Evolutionary conservation across 768 basidiomycete species (phyloP).

Genomic region (Phaffia australis): DNA sequence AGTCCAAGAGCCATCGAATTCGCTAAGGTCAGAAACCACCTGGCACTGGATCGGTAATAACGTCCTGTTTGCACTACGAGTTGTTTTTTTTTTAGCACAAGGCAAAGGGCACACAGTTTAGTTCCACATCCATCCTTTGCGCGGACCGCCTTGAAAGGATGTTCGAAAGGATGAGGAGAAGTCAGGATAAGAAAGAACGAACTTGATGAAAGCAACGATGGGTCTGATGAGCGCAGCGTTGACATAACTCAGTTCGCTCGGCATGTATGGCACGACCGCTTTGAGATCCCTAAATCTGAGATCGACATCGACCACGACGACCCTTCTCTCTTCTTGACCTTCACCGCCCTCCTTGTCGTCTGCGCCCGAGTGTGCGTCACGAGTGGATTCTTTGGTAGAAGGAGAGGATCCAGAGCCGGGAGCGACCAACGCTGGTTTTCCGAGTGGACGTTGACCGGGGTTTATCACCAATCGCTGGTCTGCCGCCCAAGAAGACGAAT

Average conservation of each 20-base stretch:
- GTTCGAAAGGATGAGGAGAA: neutral
- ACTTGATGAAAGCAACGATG: conserved; percentile 99
- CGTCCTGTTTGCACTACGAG: conserved; percentile 72
- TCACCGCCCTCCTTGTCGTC: conserved; percentile 31
- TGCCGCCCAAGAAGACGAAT: conserved; percentile 4
- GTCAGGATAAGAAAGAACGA: conserved; percentile 32
- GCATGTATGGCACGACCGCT: conserved; percentile 85
- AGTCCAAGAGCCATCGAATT: conserved; percentile 96
- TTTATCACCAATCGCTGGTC: conserved; percentile 22
- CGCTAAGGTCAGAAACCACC: conserved; percentile 65
- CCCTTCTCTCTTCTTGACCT: conserved; percentile 32
- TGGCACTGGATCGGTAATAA: conserved; percentile 86
- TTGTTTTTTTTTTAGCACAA: neutral
- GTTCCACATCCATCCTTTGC: neutral
- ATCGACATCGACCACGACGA: conserved; percentile 79
- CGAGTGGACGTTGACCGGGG: conserved; percentile 75
- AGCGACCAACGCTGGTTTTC: conserved; percentile 69
- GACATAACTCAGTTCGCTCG: conserved; percentile 74
- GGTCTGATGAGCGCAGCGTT: conserved; percentile 87
- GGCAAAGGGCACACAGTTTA: conserved; percentile 20
- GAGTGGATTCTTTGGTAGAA: too few species aligned
- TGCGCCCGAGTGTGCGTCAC: too few species aligned
- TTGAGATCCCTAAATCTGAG: conserved; percentile 88
- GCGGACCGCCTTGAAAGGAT: neutral
- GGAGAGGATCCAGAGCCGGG: conserved; percentile 42